Percentiles rank a stretch among this genome's conserved stretches.
Conservation (phyloP, 257 asterid species). For the Lycium ferocissimum region DNA sequence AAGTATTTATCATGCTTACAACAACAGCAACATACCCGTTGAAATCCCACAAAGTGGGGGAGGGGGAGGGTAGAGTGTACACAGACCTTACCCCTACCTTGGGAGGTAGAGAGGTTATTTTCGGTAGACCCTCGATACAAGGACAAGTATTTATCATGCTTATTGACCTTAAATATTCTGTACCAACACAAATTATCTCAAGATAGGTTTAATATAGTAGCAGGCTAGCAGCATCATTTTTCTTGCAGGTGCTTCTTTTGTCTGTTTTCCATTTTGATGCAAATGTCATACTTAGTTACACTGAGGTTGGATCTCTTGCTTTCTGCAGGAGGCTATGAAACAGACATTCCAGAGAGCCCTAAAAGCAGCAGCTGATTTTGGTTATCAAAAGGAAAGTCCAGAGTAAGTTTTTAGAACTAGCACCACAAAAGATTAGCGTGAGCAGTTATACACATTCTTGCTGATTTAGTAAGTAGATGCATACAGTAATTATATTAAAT, state of each 20-base stretch:
- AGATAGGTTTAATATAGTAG: slow-evolving; percentile 3
- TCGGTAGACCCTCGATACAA: too few species aligned
- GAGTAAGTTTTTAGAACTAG: slow-evolving; percentile 66
- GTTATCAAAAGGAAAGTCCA: slow-evolving; percentile 93
- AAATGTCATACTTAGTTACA: slow-evolving; percentile 19
- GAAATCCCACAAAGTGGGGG: too few species aligned
- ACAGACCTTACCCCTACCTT: too few species aligned
- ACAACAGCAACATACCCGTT: too few species aligned
- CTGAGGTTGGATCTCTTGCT: slow-evolving; percentile 8
- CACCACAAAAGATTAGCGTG: neutral
- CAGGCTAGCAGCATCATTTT: slow-evolving; percentile 9
- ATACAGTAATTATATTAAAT: neutral
- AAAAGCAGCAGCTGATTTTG: slow-evolving; percentile 88
- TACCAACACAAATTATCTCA: neutral
- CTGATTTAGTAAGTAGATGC: neutral
- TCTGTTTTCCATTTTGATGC: slow-evolving; percentile 6
- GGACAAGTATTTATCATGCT: neutral
- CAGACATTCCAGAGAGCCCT: slow-evolving; percentile 85
- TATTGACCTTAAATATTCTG: neutral
- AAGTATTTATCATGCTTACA: neutral
- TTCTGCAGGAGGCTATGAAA: slow-evolving; percentile 88
- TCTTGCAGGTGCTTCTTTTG: slow-evolving; percentile 18
- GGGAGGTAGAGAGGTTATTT: too few species aligned
- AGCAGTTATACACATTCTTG: neutral
- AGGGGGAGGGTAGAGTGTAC: too few species aligned